A percentile compares a stretch with the other conserved stretches of the same genome.
phyloP scores from a whole-genome alignment of 306 rosid genomes.

The Potentilla sterilis region DNA sequence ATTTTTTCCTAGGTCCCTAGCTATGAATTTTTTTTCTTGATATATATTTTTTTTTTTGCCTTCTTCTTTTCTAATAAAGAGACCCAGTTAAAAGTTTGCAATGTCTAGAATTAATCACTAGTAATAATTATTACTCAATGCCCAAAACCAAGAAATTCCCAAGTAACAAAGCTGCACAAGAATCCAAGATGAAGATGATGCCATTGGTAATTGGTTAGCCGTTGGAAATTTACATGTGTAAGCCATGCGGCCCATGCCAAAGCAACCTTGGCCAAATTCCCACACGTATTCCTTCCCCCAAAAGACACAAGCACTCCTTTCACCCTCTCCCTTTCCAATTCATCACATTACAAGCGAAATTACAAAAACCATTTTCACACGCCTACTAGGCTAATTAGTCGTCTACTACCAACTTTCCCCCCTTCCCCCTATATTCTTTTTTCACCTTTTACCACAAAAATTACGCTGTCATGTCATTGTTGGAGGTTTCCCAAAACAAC shows the following conservation, averaged over 20 bases:
- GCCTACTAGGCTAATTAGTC: neutral
- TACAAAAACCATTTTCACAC: constrained; percentile 1
- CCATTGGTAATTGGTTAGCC: neutral
- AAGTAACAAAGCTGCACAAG: neutral
- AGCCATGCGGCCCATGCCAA: constrained; percentile 7
- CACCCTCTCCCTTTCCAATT: too few relatives aligned
- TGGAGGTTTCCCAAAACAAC: neutral
- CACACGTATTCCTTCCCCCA: neutral
- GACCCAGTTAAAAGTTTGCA: too few relatives aligned
- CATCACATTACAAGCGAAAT: neutral
- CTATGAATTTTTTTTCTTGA: too few relatives aligned
- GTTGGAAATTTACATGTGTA: neutral
- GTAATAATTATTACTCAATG: neutral
- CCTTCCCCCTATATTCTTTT: constrained; percentile 4
- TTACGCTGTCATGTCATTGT: neutral
- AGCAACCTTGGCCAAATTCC: neutral
- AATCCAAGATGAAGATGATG: neutral
- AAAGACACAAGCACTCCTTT: neutral
- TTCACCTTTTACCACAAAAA: constrained; percentile 8
- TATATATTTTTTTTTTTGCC: too few relatives aligned
- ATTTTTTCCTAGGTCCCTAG: too few relatives aligned
- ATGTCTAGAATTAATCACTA: neutral
- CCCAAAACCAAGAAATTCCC: neutral
- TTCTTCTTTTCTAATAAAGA: too few relatives aligned
- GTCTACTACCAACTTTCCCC: neutral